A percentile compares a stretch with the other conserved stretches of the same genome.
Conservation (phyloP, 2,329 filamentous ascomycete genomes). For the Coniosporium tulheliwenetii region DNA sequence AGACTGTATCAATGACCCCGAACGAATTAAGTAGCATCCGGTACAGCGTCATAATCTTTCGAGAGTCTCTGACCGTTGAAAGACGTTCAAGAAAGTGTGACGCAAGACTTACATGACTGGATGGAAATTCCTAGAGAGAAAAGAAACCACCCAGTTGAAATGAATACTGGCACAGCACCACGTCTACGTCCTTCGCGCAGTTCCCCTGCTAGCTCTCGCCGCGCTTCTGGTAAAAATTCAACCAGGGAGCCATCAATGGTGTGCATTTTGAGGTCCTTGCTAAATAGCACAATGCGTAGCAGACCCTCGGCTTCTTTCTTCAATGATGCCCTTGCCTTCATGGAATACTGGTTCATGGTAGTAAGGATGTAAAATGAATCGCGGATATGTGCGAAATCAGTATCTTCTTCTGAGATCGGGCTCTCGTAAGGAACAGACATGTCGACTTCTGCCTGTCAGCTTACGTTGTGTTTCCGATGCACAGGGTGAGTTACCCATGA, state of each 20-base stretch:
- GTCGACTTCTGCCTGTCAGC: slow-evolving; percentile 10
- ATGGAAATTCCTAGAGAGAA: slow-evolving; percentile 21
- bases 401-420: slow-evolving; percentile 10
- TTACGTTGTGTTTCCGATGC: no score
- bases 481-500: slow-evolving; percentile 12
- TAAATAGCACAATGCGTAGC: slow-evolving; percentile 24
- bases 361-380: slow-evolving; percentile 29
- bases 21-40: no score
- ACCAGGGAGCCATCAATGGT: no score
- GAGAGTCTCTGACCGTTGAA: no score
- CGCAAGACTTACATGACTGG: slow-evolving; percentile 8
- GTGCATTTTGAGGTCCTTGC: slow-evolving; percentile 18
- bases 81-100: no score
- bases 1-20: no score
- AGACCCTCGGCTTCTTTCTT: slow-evolving; percentile 22
- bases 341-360: slow-evolving; percentile 29
- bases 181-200: slow-evolving; percentile 24
- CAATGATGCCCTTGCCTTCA: slow-evolving; percentile 11
- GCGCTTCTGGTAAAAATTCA: slow-evolving; percentile 12
- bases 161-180: slow-evolving; percentile 24
- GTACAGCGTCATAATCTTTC: no score
- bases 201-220: slow-evolving; percentile 21
- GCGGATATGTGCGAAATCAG: slow-evolving; percentile 20
- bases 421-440: slow-evolving; percentile 18
- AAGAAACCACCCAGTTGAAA: slow-evolving; percentile 28